These are phyloP conservation scores for Penicillium sp. DNA, from an alignment of 2,329 filamentous ascomycete genomes.

Conservation along the genomic window DNA sequence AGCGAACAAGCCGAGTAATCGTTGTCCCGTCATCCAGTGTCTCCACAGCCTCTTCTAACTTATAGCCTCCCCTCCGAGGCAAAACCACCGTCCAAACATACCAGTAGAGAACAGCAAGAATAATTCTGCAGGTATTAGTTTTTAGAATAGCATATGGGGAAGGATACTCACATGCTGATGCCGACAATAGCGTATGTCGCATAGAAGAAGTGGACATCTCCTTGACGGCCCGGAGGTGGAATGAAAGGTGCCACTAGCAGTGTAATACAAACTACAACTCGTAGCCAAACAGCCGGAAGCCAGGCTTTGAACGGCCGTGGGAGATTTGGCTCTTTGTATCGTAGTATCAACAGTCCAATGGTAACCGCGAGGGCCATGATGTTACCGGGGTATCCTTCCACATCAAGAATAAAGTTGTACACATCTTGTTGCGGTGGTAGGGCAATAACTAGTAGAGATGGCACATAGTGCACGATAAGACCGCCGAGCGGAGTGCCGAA, in stretches of 20 bases:
- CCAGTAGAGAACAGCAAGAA: constrained; percentile 67
- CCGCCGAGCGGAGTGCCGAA: constrained; percentile 69
- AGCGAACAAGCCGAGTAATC: constrained; percentile 58
- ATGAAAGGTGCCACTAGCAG: constrained; percentile 65
- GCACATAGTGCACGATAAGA: constrained; percentile 68
- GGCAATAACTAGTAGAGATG: constrained; percentile 65
- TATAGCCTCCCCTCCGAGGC: constrained; percentile 61
- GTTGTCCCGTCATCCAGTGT: constrained; percentile 66
- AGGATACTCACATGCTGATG: constrained; percentile 42
- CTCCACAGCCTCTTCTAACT: constrained; percentile 61
- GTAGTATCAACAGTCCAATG: constrained; percentile 61
- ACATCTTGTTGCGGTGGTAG: constrained; percentile 65
- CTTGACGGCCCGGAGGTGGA: constrained; percentile 53
- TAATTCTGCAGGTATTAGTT: constrained; percentile 47
- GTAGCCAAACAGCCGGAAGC: constrained; percentile 59
- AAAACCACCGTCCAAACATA: constrained; percentile 64
- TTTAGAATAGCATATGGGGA: not conserved
- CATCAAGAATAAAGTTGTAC: constrained; percentile 72
- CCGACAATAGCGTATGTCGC: constrained; percentile 57
- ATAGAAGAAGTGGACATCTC: constrained; percentile 51
- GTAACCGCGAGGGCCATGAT: constrained; percentile 61
- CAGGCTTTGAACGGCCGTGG: constrained; percentile 67
- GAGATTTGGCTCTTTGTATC: constrained; percentile 60
- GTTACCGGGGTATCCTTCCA: constrained; percentile 68
- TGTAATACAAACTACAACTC: constrained; percentile 55